These are phyloP conservation scores for Clarireedia homoeocarpa DNA, from an alignment of 2,329 filamentous ascomycete genomes.

Conservation along the genomic window DNA sequence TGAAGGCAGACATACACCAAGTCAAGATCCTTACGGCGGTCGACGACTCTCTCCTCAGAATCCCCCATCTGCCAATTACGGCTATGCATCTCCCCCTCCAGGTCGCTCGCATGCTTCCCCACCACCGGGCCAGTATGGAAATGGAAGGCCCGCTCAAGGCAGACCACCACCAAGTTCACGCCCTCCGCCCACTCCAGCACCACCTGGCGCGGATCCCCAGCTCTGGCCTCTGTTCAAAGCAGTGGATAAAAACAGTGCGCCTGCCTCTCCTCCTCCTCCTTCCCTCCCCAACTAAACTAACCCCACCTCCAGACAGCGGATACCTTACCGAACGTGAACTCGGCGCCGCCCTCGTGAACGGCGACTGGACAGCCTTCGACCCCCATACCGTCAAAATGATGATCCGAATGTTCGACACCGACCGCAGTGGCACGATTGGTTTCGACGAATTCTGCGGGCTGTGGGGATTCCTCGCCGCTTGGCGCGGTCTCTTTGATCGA, in stretches of 20 bases:
- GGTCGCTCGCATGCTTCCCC: constrained; percentile 36
- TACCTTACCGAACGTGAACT: constrained; percentile 82
- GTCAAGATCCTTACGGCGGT: constrained; percentile 11
- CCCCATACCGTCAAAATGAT: constrained; percentile 94
- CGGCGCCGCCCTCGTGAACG: constrained; percentile 85
- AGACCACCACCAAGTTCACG: constrained; percentile 44
- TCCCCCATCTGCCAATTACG: constrained; percentile 20
- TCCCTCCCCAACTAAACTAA: not conserved
- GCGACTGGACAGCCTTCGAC: constrained; percentile 92
- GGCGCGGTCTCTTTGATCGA: constrained; percentile 89
- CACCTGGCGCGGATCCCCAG: constrained; percentile 55
- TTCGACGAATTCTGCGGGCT: constrained; percentile 95
- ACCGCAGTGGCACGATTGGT: constrained; percentile 80
- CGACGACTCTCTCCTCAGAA: constrained; percentile 22
- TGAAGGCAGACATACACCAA: constrained; percentile 24
- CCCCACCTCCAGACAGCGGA: constrained; percentile 50
- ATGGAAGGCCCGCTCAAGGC: constrained; percentile 34
- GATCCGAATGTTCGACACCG: constrained; percentile 98
- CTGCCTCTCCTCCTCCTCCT: constrained; percentile 15
- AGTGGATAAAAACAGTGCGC: constrained; percentile 75
- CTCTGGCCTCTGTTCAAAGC: constrained; percentile 82
- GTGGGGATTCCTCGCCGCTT: constrained; percentile 92
- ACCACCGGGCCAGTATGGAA: constrained; percentile 35
- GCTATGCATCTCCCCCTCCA: constrained; percentile 30
- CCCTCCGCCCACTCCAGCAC: constrained; percentile 57